These are phyloP conservation scores for Geotrichum carabidarum DNA, from an alignment of 1,139 yeast genomes.

Conservation along the genomic window DNA sequence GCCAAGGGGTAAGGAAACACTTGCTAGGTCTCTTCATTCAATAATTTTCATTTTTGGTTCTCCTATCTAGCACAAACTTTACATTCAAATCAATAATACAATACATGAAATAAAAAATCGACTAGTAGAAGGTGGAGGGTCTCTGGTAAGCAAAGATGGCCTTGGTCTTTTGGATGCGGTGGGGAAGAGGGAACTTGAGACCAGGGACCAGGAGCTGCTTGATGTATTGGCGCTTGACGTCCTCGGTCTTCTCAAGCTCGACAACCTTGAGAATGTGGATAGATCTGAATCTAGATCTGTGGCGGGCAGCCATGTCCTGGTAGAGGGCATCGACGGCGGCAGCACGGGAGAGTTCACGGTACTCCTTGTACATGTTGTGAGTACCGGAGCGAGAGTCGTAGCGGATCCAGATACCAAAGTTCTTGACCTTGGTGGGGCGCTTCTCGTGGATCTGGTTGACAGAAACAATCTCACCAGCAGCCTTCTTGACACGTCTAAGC, in stretches of 20 bases:
- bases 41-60: background rate
- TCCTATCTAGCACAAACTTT: constrained; percentile 17
- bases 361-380: constrained; percentile 99
- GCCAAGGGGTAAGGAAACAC: background rate
- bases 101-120: constrained; percentile 18
- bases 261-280: constrained; percentile 95
- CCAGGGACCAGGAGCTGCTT: constrained; percentile 94
- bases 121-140: constrained; percentile 94
- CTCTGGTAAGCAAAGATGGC: constrained; percentile 85
- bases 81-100: constrained; percentile 16
- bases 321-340: constrained; percentile 98
- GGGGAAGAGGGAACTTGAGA: constrained; percentile 99
- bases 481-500: constrained; percentile 98
- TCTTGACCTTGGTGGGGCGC: constrained; percentile 98
- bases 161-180: constrained; percentile 93
- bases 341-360: constrained; percentile 98
- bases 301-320: constrained; percentile 99
- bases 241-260: constrained; percentile 95
- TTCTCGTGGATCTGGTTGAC: constrained; percentile 88
- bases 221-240: constrained; percentile 98
- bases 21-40: background rate
- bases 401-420: constrained; percentile 99
- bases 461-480: constrained; percentile 98
- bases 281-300: constrained; percentile 99
- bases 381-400: constrained; percentile 99